Base-by-base conservation (phyloP, 345 rosid species). In the Syzygium grande region DNA sequence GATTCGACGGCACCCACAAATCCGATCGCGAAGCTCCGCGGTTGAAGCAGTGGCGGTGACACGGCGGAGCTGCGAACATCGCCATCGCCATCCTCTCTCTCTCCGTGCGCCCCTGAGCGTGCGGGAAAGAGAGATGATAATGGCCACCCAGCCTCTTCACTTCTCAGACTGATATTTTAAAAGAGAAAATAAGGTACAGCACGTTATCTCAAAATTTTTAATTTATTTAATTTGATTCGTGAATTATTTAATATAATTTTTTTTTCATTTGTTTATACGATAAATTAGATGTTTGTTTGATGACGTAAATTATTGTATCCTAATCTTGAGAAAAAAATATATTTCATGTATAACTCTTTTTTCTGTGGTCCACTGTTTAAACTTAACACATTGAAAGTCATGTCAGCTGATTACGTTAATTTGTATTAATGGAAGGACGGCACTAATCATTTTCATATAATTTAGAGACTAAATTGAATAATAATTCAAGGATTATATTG, bases 1-100 rank as follows among this genome's bases (percentile, higher is more conserved):
- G 87, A 88, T 86, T 53, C 16, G 87, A 25, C n/a, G 88, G 85
- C 52, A 89, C 85, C 89, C 85, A 73, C 88, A 85, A 49, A 78
- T 85, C 79, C 63, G 85, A 90, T 25, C 23, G 86, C 34, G 29
- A 29, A 7, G 73, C n/a, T 30, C 13, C 27, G 41, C 77, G 87
- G 51, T 13, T 86, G 84, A 52, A 52, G 63, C 88, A 38, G 38
- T 38, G 83, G 23, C 49, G 49, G 51, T 59, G 41, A 30, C 6
- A 52, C 4, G 85, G 88, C 43, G 79, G n/a, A 51, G 86, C 77
- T 21, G 52, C 29, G 58, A 80, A 30, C 21, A 84, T 34, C 11
- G 52, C 29, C 80, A 25, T 56, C 34, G 86, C 29, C 88, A 78
- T 84, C 58, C 77, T 27, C 87, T 59, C 77, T 41, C 87, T 27